These are phyloP conservation scores for Anthostomella pinea DNA, from an alignment of 2,329 filamentous ascomycete species.

Conservation along the genomic window DNA sequence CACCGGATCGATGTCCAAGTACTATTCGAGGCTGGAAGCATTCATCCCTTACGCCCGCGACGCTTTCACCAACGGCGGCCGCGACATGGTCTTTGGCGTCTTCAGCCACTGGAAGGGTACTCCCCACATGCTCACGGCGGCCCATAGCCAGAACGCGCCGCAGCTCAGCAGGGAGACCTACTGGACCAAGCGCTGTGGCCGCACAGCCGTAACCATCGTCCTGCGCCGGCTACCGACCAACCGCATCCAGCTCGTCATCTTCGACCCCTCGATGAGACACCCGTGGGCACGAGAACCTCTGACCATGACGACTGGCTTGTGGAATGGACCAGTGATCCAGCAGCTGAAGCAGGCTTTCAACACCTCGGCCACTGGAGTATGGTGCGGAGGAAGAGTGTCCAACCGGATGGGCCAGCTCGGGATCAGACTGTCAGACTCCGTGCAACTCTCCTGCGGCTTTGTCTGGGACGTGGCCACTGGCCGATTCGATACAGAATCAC, in stretches of 20 bases:
- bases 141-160: not conserved
- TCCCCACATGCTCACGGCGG: not conserved
- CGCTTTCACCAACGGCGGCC: not conserved
- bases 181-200: not conserved
- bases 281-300: not conserved
- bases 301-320: not conserved
- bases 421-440: not conserved
- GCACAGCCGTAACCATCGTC: not conserved
- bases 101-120: not conserved
- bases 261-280: not conserved
- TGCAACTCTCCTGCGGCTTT: constrained; percentile 1
- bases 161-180: not conserved
- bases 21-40: not conserved
- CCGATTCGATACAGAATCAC: too few relatives aligned
- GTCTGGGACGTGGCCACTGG: constrained; percentile 1
- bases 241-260: not conserved
- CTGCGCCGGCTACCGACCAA: not conserved
- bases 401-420: not conserved
- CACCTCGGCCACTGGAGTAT: not conserved
- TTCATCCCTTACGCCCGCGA: not conserved
- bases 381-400: not conserved
- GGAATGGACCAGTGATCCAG: not conserved
- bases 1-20: not conserved
- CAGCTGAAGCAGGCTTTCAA: not conserved
- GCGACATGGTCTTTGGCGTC: not conserved